phyloP scores from a whole-genome alignment of 2,329 filamentous ascomycete genomes.

The Phialophora expanda region DNA sequence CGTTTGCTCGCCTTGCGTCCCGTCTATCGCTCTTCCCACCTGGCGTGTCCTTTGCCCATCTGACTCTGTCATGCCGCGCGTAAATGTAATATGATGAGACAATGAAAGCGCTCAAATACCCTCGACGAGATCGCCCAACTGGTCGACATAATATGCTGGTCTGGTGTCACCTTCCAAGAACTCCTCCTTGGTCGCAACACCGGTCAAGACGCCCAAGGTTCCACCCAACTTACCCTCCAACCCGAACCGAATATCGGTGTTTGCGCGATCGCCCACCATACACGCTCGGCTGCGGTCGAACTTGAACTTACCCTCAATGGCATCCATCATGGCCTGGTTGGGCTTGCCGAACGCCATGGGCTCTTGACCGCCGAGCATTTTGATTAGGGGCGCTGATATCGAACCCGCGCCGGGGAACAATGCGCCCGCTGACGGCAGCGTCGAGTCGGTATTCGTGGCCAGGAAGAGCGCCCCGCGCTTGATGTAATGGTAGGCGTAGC shows the following conservation, averaged over 20 bases:
- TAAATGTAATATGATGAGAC: neutral
- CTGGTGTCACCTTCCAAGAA: constrained; percentile 77
- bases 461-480: constrained; percentile 80
- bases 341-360: constrained; percentile 89
- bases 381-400: constrained; percentile 75
- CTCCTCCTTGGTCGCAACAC: constrained; percentile 79
- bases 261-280: constrained; percentile 92
- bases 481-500: constrained; percentile 84
- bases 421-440: constrained; percentile 77
- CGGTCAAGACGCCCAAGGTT: constrained; percentile 87
- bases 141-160: constrained; percentile 83
- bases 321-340: constrained; percentile 99
- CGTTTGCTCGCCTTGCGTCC: neutral
- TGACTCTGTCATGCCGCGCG: neutral
- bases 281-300: constrained; percentile 84
- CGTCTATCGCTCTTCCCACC: constrained; percentile 9
- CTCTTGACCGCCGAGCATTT: constrained; percentile 66
- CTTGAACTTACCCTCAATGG: constrained; percentile 92
- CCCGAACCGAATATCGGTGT: constrained; percentile 96
- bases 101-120: constrained; percentile 8
- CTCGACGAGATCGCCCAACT: constrained; percentile 73
- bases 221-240: constrained; percentile 88
- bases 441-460: constrained; percentile 91
- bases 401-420: constrained; percentile 93
- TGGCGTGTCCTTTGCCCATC: neutral